Conservation (phyloP, 2,329 filamentous ascomycete species). For the Onygenales sp. region DNA sequence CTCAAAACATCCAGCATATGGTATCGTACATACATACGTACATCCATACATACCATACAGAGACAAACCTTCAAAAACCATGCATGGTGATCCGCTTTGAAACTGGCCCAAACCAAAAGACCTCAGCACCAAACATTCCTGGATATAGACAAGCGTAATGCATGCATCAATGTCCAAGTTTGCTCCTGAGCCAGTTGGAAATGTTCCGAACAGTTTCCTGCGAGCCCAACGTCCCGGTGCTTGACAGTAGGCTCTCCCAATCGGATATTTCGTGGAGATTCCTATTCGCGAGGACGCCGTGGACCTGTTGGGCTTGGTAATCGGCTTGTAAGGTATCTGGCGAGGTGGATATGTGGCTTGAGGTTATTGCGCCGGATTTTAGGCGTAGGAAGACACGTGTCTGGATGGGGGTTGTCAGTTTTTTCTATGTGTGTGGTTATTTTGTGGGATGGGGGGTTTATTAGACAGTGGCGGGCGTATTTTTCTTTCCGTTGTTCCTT, state of each 20-base stretch:
- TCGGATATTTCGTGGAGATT: constrained; percentile 42
- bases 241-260: constrained; percentile 20
- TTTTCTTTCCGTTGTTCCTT: background rate
- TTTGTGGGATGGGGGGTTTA: background rate
- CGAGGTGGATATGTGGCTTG: constrained; percentile 31
- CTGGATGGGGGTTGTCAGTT: constrained; percentile 14
- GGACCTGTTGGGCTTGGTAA: constrained; percentile 24
- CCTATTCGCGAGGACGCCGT: constrained; percentile 26
- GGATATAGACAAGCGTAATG: background rate
- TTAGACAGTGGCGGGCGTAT: background rate
- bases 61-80: background rate
- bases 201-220: constrained; percentile 7
- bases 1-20: background rate
- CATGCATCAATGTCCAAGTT: constrained; percentile 11
- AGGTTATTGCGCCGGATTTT: constrained; percentile 31
- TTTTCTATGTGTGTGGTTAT: background rate
- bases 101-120: no score
- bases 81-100: background rate
- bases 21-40: background rate
- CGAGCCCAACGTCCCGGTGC: constrained; percentile 4
- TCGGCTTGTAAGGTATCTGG: constrained; percentile 21
- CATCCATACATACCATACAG: no score
- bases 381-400: constrained; percentile 33
- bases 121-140: no score
- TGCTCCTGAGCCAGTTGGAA: constrained; percentile 15